Evolutionary conservation across 495 filamentous ascomycete genomes (phyloP).

Genomic region (Ascobolus immersus): DNA sequence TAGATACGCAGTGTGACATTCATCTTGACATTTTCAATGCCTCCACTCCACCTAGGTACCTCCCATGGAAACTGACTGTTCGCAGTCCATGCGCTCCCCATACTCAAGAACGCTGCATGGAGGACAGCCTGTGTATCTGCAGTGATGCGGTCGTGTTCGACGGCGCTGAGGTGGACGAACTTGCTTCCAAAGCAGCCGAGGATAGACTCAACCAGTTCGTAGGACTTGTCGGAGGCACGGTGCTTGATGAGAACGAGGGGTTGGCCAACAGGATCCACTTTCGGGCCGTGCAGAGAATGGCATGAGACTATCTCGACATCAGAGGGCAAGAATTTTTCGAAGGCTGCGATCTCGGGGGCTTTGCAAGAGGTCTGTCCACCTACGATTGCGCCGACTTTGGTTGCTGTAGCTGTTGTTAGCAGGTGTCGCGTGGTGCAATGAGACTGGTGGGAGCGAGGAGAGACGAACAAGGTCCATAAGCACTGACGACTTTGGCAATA

Average conservation of each 20-base stretch:
- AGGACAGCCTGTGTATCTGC: constrained; percentile 96
- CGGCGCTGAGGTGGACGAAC: constrained; percentile 60
- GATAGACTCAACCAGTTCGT: constrained; percentile 51
- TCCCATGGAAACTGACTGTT: constrained; percentile 94
- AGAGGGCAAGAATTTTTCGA: constrained; percentile 60
- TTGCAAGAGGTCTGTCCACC: constrained; percentile 97
- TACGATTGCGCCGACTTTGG: constrained; percentile 77
- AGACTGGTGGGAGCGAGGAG: constrained; percentile 6
- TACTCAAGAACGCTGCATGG: constrained; percentile 84
- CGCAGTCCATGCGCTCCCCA: constrained; percentile 90
- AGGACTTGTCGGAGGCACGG: constrained; percentile 50
- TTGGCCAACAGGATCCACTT: constrained; percentile 62
- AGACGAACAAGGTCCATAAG: constrained; percentile 71
- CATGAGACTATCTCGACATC: constrained; percentile 91
- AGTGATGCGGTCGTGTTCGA: constrained; percentile 83
- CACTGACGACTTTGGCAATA: constrained; percentile 58
- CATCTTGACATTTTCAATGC: constrained; percentile 98
- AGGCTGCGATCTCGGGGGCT: constrained; percentile 80
- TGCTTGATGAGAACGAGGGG: constrained; percentile 83
- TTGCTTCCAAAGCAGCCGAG: constrained; percentile 60
- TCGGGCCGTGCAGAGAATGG: constrained; percentile 88
- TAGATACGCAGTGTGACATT: constrained; percentile 94
- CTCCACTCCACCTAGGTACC: constrained; percentile 67
- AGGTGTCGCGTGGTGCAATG: background rate
- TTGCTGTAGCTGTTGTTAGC: constrained; percentile 37